phyloP scores from a whole-genome alignment of 1,284 basidiomycete genomes.

The Ganoderma lucidum region DNA sequence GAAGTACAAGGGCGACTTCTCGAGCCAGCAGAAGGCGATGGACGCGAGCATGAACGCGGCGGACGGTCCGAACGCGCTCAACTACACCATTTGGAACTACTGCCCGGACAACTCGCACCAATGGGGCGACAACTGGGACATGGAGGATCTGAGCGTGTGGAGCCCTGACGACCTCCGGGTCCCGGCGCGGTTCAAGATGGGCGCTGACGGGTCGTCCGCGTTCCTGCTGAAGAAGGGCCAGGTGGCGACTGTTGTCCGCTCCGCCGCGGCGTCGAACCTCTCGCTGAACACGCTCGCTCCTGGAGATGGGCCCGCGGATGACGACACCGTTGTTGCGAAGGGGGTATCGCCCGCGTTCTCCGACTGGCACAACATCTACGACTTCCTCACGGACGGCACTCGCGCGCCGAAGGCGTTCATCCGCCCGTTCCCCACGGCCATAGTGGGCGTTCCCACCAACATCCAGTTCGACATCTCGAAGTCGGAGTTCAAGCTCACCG shows the following conservation, averaged over 20 bases:
- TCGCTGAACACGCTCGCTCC: conserved; percentile 44
- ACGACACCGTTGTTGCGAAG: conserved; percentile 24
- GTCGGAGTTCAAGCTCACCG: conserved; percentile 71
- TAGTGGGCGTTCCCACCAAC: conserved; percentile 71
- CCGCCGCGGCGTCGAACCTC: conserved; percentile 40
- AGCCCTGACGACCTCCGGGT: conserved; percentile 75
- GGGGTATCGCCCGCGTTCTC: conserved; percentile 21
- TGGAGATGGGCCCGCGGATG: conserved; percentile 21
- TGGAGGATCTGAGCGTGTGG: conserved; percentile 95
- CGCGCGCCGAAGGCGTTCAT: conserved; percentile 85
- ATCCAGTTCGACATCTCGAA: conserved; percentile 83
- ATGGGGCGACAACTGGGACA: conserved; percentile 98
- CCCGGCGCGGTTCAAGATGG: conserved; percentile 39
- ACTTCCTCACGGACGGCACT: conserved; percentile 83
- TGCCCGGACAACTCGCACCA: conserved; percentile 80
- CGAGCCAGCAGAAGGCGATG: conserved; percentile 83
- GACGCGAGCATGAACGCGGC: conserved; percentile 92
- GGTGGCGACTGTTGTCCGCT: conserved; percentile 27
- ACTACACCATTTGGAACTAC: conserved; percentile 94
- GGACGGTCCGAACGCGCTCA: conserved; percentile 86
- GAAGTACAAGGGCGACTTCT: conserved; percentile 82
- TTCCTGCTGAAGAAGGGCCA: conserved; percentile 38
- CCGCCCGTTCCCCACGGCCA: conserved; percentile 81
- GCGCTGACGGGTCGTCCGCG: conserved; percentile 40
- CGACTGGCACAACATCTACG: conserved; percentile 57